Percentiles rank a stretch among this genome's conserved stretches.
These are phyloP conservation scores for Mucor piriformis DNA, from an alignment of 371 early-diverging fungal genomes.

Conservation along the genomic window DNA sequence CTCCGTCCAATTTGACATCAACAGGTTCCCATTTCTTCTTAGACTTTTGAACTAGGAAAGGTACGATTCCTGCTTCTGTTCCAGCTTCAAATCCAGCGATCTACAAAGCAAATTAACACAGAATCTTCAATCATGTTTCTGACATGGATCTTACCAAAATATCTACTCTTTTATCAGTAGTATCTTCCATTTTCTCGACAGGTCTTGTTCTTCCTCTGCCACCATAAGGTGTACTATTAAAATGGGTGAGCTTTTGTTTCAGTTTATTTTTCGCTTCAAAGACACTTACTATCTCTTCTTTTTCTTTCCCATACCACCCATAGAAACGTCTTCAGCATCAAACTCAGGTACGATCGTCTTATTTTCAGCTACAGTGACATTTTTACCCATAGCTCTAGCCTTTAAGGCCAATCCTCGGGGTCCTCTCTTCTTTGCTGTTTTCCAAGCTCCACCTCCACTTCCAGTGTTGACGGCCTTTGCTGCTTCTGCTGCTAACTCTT, in stretches of 20 bases:
- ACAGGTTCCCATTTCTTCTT: constrained; percentile 49
- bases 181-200: constrained; percentile 6
- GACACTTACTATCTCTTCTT: constrained; percentile 39
- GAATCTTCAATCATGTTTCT: no score
- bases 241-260: not conserved
- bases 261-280: not conserved
- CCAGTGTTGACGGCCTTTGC: constrained; percentile 1
- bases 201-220: constrained; percentile 23
- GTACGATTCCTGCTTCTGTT: constrained; percentile 36
- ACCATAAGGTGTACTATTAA: constrained; percentile 40
- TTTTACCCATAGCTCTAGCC: constrained; percentile 31
- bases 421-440: constrained; percentile 16
- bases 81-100: constrained; percentile 41
- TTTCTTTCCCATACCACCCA: constrained; percentile 40
- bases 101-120: no score
- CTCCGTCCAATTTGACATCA: constrained; percentile 32
- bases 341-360: constrained; percentile 14
- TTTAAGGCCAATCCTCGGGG: constrained; percentile 23
- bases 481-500: constrained; percentile 20
- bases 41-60: constrained; percentile 41
- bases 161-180: constrained; percentile 28
- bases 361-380: constrained; percentile 29
- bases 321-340: constrained; percentile 35
- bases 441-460: constrained; percentile 31
- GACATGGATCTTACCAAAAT: constrained; percentile 45